Conservation (phyloP, 306 rosid genomes). For the Vigna reflexopilosa region DNA sequence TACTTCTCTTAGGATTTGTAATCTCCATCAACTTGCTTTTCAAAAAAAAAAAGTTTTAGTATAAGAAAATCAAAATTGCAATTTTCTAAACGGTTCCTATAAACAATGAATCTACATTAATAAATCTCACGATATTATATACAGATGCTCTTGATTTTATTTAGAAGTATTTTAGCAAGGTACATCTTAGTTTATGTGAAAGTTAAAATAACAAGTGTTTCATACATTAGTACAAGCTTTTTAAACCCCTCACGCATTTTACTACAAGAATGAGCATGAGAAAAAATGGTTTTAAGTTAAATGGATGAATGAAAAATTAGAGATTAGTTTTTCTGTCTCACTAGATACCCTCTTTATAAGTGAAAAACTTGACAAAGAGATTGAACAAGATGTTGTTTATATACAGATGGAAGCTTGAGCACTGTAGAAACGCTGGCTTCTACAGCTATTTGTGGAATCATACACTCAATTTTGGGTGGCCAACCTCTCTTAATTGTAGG, state of each 20-base stretch:
- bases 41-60: not conserved
- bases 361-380: not conserved
- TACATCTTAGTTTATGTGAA: not conserved
- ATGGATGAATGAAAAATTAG: not conserved
- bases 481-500: constrained; percentile 87
- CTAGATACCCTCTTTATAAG: not conserved
- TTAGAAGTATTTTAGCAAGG: not conserved
- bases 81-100: not conserved
- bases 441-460: constrained; percentile 89
- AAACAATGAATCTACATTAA: not conserved
- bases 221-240: not conserved
- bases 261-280: not conserved
- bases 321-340: not conserved
- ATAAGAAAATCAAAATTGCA: not conserved
- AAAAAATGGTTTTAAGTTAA: not conserved
- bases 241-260: not conserved
- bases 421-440: constrained; percentile 89
- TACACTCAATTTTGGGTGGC: constrained; percentile 87
- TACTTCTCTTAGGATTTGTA: not conserved
- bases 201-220: not conserved
- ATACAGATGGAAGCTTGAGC: constrained; percentile 83
- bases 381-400: constrained; percentile 33
- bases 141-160: not conserved
- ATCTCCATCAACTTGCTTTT: not conserved
- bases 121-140: not conserved